Evolutionary conservation across 257 asterid genomes (phyloP).

Genomic region (Salvia rosmarinus): DNA sequence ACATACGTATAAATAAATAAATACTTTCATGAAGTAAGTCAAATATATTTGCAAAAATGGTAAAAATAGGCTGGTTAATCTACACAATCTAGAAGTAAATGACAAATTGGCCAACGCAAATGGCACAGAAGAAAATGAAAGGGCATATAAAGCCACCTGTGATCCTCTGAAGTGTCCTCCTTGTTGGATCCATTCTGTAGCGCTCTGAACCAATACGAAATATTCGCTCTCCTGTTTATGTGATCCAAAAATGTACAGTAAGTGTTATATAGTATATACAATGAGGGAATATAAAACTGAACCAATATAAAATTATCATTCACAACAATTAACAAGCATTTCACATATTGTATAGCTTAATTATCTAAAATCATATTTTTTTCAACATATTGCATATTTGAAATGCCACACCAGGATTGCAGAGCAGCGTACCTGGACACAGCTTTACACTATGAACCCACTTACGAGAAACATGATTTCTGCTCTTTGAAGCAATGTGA

Average conservation of each 20-base stretch:
- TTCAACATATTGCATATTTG: slow-evolving; percentile 23
- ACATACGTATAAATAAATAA: background rate
- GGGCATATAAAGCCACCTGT: slow-evolving; percentile 55
- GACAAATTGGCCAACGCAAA: slow-evolving; percentile 9
- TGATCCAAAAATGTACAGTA: slow-evolving; percentile 34
- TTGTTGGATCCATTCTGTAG: slow-evolving; percentile 86
- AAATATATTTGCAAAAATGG: background rate
- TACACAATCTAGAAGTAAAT: slow-evolving; percentile 19
- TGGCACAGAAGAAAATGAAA: slow-evolving; percentile 13
- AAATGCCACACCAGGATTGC: slow-evolving; percentile 80
- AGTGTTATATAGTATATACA: slow-evolving; percentile 32
- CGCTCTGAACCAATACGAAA: slow-evolving; percentile 93
- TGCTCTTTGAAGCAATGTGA: slow-evolving; percentile 51
- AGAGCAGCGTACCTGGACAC: slow-evolving; percentile 74
- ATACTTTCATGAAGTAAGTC: slow-evolving; percentile 5
- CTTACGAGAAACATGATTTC: slow-evolving; percentile 83
- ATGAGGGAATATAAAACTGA: slow-evolving; percentile 23
- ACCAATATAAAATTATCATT: slow-evolving; percentile 19
- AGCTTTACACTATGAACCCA: slow-evolving; percentile 69
- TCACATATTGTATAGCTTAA: slow-evolving; percentile 14
- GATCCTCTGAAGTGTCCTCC: slow-evolving; percentile 84
- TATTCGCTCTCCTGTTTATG: slow-evolving; percentile 77
- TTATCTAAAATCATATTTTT: slow-evolving; percentile 8
- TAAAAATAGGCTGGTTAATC: background rate
- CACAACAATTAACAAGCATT: slow-evolving; percentile 14